phyloP scores from a whole-genome alignment of 169 alveolate genomes.

The Miamiensis avidus region DNA sequence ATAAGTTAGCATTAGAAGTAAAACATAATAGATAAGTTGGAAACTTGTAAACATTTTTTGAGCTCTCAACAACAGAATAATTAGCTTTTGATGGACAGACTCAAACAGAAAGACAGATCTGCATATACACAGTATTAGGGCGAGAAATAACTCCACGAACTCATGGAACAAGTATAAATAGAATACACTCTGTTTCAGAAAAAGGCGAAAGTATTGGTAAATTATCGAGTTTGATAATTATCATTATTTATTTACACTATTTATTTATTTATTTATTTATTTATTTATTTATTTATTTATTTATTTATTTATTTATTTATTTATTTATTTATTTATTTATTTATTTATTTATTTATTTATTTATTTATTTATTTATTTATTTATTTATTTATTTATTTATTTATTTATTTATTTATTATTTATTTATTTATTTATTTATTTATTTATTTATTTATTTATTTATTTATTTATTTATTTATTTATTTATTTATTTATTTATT shows the following conservation, averaged over 20 bases:
- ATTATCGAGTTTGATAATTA: too few species aligned
- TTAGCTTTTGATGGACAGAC: neutral
- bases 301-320: too few species aligned
- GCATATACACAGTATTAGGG: neutral
- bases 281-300: neutral
- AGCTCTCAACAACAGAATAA: neutral
- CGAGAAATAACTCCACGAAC: neutral
- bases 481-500: too few species aligned
- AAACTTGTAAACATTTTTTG: neutral
- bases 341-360: too few species aligned
- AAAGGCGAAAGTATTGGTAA: neutral
- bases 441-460: too few species aligned
- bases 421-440: too few species aligned
- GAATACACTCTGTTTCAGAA: neutral
- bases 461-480: too few species aligned
- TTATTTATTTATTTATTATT: too few species aligned
- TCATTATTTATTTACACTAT: too few species aligned
- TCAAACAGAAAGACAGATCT: neutral
- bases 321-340: too few species aligned
- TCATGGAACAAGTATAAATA: neutral
- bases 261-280: neutral
- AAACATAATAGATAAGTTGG: constrained; percentile 6
- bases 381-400: too few species aligned
- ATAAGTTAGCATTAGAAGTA: neutral
- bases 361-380: too few species aligned